These are phyloP conservation scores for Gypsophila paniculata DNA, from an alignment of 179 eudicot genomes.

Conservation along the genomic window DNA sequence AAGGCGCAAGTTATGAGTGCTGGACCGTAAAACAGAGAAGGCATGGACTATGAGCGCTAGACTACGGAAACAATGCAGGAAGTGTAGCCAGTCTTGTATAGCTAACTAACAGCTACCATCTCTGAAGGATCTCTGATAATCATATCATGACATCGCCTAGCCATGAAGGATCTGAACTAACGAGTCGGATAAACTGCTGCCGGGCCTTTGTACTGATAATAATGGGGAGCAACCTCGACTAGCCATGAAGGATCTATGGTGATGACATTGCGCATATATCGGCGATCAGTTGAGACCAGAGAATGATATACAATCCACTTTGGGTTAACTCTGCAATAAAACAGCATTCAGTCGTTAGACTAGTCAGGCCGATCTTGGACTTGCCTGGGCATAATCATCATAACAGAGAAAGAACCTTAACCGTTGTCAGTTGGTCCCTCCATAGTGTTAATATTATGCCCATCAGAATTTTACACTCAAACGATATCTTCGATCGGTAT, in stretches of 20 bases:
- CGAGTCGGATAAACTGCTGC: conserved; percentile 15
- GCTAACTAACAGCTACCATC: neutral
- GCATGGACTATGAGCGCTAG: too few relatives aligned
- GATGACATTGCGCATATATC: conserved; percentile 92
- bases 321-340: conserved; percentile 80
- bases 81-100: neutral
- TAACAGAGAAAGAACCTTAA: neutral
- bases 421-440: neutral
- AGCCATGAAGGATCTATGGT: conserved; percentile 90
- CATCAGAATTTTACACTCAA: too few relatives aligned
- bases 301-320: conserved; percentile 88
- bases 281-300: conserved; percentile 83
- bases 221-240: conserved; percentile 79
- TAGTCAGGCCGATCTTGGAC: neutral
- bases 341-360: neutral
- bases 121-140: neutral
- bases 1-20: too few relatives aligned
- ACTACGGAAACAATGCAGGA: too few relatives aligned
- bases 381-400: neutral
- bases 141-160: neutral
- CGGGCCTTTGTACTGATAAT: conserved; percentile 43
- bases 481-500: too few relatives aligned
- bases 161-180: conserved; percentile 2
- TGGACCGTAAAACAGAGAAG: too few relatives aligned
- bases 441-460: too few relatives aligned